Evolutionary conservation across 768 basidiomycete species (phyloP).

Genomic region (Amanita rimosa): DNA sequence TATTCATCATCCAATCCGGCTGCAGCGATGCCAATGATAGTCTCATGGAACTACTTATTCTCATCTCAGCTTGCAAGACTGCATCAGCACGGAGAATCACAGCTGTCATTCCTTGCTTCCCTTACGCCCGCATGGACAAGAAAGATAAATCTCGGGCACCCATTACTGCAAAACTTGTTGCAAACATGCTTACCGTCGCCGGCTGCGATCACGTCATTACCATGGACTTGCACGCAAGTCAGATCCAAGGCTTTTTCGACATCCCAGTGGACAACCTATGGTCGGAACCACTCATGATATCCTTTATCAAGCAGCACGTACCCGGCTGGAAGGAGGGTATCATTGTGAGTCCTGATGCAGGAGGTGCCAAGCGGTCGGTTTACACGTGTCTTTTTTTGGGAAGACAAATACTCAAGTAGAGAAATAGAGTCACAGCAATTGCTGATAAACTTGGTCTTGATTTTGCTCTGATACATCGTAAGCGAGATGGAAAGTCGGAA

Average conservation of each 20-base stretch:
- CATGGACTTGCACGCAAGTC: conserved; percentile 97
- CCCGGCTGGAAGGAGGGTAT: conserved; percentile 80
- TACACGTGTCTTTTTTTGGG: conserved; percentile 5
- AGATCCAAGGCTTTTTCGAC: conserved; percentile 99
- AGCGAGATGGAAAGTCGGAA: conserved; percentile 59
- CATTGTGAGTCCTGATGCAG: conserved; percentile 95
- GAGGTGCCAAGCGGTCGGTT: conserved; percentile 92
- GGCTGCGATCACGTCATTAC: conserved; percentile 99
- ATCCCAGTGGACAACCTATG: conserved; percentile 97
- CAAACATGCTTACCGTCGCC: conserved; percentile 95
- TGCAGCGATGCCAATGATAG: conserved; percentile 89
- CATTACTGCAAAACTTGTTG: conserved; percentile 96
- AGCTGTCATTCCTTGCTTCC: conserved; percentile 96
- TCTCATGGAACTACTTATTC: conserved; percentile 96
- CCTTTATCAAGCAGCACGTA: conserved; percentile 84
- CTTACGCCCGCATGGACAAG: conserved; percentile 95
- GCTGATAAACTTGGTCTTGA: conserved; percentile 94
- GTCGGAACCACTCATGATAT: conserved; percentile 90
- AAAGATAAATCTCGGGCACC: conserved; percentile 95
- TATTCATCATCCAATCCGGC: conserved; percentile 95
- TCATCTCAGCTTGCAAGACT: conserved; percentile 97
- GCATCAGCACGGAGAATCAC: conserved; percentile 93
- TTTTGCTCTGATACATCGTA: conserved; percentile 91
- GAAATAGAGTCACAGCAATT: conserved; percentile 74
- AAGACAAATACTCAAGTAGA: conserved; percentile 4